These are phyloP conservation scores for Phoenix roebelenii DNA, from an alignment of 176 grass and related monocot species.

Conservation along the genomic window DNA sequence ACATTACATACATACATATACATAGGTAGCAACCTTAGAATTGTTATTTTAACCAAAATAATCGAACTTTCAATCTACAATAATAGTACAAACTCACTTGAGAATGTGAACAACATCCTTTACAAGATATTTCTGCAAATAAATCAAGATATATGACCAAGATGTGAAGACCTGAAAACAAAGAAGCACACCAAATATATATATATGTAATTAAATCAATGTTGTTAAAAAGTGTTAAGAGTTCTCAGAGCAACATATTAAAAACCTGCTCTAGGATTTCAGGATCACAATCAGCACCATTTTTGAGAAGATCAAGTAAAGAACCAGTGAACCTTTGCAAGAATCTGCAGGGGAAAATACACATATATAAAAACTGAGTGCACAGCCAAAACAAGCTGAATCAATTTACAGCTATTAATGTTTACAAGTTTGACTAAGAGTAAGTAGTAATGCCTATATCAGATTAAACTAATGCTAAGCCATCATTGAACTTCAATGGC, in stretches of 20 bases:
- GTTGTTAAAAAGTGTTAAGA: slow-evolving; percentile 1
- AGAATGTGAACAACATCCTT: slow-evolving; percentile 64
- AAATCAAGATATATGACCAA: slow-evolving; percentile 96
- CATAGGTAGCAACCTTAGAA: no score
- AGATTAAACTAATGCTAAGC: no score
- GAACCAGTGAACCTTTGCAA: slow-evolving; percentile 45
- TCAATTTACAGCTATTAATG: no score
- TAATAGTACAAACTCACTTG: slow-evolving; percentile 43
- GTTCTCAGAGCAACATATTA: slow-evolving; percentile 14
- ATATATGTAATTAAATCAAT: not conserved
- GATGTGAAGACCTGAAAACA: slow-evolving; percentile 83
- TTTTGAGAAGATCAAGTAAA: slow-evolving; percentile 52
- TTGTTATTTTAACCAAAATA: no score
- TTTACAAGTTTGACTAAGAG: no score
- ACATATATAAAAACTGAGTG: no score
- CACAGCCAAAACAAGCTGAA: no score
- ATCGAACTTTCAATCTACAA: no score
- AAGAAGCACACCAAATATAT: not conserved
- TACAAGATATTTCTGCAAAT: slow-evolving; percentile 96
- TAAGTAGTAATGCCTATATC: no score
- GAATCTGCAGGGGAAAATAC: slow-evolving; percentile 37
- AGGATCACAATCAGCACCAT: slow-evolving; percentile 72
- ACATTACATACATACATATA: no score
- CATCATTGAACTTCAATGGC: no score
- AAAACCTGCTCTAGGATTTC: slow-evolving; percentile 84